Evolutionary conservation across 306 rosid genomes (phyloP).

Genomic region (Pachyrhizus erosus): DNA sequence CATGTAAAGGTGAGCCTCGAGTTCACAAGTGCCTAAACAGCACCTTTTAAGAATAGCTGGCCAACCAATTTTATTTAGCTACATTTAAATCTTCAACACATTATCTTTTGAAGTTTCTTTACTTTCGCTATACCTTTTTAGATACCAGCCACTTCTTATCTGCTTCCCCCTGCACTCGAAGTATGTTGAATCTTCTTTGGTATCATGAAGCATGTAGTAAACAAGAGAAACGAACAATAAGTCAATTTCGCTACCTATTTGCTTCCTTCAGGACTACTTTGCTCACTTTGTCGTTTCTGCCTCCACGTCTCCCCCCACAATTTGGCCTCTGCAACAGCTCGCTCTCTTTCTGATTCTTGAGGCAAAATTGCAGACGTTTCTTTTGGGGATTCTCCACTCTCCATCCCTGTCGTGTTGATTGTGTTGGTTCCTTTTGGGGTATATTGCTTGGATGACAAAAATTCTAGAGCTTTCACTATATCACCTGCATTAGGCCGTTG

Average conservation of each 20-base stretch:
- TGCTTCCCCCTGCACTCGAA: background rate
- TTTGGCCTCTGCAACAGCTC: constrained; percentile 62
- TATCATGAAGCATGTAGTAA: constrained; percentile 4
- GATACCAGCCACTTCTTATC: constrained; percentile 24
- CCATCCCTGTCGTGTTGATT: background rate
- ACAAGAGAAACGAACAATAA: constrained; percentile 33
- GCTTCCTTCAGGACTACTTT: constrained; percentile 33
- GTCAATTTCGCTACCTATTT: background rate
- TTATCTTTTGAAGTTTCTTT: constrained; percentile 8
- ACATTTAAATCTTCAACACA: constrained; percentile 2
- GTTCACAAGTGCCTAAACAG: constrained; percentile 32
- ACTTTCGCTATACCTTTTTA: constrained; percentile 13
- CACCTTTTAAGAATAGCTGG: constrained; percentile 8
- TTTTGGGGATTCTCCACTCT: constrained; percentile 31
- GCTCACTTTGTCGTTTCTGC: constrained; percentile 44
- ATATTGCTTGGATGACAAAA: constrained; percentile 43
- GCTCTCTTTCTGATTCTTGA: constrained; percentile 38
- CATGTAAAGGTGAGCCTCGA: constrained; percentile 15
- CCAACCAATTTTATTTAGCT: constrained; percentile 35
- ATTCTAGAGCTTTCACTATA: constrained; percentile 49
- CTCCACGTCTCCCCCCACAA: constrained; percentile 56
- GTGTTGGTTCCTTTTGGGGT: constrained; percentile 4
- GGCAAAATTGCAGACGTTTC: constrained; percentile 19
- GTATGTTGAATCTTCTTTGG: constrained; percentile 15
- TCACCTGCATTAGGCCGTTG: constrained; percentile 51